Evolutionary conservation across 352 stramenopile genomes (phyloP).

Genomic region (Phytophthora quininea): DNA sequence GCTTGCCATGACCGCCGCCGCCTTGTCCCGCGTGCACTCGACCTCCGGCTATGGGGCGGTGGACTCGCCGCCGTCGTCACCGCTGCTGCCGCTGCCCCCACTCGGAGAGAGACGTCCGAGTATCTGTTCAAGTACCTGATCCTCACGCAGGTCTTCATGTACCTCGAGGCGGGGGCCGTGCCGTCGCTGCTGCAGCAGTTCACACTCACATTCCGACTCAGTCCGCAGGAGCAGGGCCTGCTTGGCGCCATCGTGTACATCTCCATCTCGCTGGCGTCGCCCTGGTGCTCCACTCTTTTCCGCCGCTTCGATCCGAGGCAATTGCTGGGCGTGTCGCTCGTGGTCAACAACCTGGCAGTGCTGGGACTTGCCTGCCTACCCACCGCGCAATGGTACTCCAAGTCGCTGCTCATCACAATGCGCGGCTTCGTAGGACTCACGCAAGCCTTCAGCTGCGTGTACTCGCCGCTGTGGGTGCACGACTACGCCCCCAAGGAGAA

Average conservation of each 20-base stretch:
- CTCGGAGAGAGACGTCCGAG: conserved; percentile 31
- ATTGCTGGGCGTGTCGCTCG: conserved; percentile 73
- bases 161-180: conserved; percentile 86
- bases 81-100: conserved; percentile 19
- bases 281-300: conserved; percentile 84
- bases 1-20: conserved; percentile 26
- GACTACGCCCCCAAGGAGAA: conserved; percentile 80
- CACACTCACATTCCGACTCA: conserved; percentile 77
- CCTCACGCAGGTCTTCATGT: conserved; percentile 87
- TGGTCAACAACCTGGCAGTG: conserved; percentile 80
- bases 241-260: conserved; percentile 87
- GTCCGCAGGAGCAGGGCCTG: conserved; percentile 79
- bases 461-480: conserved; percentile 87
- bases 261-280: conserved; percentile 76
- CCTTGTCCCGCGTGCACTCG: conserved; percentile 28
- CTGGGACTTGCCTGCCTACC: conserved; percentile 74
- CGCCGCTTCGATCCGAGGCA: conserved; percentile 70
- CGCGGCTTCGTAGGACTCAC: conserved; percentile 77
- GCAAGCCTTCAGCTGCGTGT: conserved; percentile 87
- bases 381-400: conserved; percentile 69
- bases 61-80: conserved; percentile 22
- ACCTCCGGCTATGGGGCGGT: conserved; percentile 37
- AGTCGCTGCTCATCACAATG: conserved; percentile 74
- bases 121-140: conserved; percentile 90
- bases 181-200: conserved; percentile 85